Conservation (phyloP, 1,284 basidiomycete genomes). For the Pseudozyma sp. region DNA sequence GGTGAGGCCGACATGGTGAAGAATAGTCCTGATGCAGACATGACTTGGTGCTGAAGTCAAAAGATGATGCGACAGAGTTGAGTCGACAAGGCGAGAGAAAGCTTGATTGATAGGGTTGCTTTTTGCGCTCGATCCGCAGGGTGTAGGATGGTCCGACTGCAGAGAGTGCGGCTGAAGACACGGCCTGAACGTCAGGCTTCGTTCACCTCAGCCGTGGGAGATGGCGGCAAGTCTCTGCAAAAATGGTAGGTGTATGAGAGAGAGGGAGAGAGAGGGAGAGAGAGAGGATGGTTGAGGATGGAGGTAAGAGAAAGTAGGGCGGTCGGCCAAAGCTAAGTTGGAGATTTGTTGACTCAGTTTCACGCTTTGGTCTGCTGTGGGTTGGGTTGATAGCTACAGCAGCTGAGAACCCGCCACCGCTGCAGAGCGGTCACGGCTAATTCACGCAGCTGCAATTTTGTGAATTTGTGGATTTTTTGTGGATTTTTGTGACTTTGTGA, state of each 20-base stretch:
- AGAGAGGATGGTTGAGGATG: too few species aligned
- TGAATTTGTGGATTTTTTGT: conserved; percentile 7
- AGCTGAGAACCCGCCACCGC: conserved; percentile 7
- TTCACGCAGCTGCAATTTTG: conserved; percentile 3
- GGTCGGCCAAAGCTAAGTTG: too few species aligned
- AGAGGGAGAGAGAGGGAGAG: too few species aligned
- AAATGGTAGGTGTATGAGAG: too few species aligned
- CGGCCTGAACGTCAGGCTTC: too few species aligned
- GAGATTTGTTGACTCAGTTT: neutral
- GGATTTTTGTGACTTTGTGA: neutral
- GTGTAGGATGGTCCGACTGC: too few species aligned
- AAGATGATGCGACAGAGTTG: neutral
- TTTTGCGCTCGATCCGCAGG: too few species aligned
- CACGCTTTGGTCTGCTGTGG: neutral
- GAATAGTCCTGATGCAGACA: conserved; percentile 34
- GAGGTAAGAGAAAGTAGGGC: too few species aligned
- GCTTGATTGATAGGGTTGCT: too few species aligned
- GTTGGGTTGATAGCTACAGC: neutral
- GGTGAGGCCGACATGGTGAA: conserved; percentile 44
- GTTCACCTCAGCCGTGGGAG: too few species aligned
- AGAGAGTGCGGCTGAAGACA: too few species aligned
- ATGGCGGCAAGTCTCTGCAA: too few species aligned
- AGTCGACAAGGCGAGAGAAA: neutral
- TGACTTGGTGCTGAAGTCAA: conserved; percentile 7
- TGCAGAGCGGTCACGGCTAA: neutral